Base-by-base conservation (phyloP, 768 basidiomycete genomes). In the Boletus reticuloceps region DNA sequence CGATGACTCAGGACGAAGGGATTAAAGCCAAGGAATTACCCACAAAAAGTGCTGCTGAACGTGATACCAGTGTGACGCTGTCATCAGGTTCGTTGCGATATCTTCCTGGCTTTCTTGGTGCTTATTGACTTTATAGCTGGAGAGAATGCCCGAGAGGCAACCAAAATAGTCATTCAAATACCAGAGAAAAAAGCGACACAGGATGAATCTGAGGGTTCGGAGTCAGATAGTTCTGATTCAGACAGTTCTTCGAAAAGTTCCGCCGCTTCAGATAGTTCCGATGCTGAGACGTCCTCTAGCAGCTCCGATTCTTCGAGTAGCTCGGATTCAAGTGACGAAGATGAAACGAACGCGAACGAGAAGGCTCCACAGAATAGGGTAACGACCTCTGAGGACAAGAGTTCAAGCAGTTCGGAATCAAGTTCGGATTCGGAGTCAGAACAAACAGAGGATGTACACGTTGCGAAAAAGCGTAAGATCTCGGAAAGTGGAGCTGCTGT, bases 391-490 rank as follows among this genome's bases (percentile, higher is more conserved):
- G 17, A 42, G 46, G 38, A n/a, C 25, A 39, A 53, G 43, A 54
- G 32, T 25, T 42, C 51, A 8, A 53, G 54, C 37, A 47, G 27
- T 20, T 55, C 63, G 13, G 55, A 62, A 14, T 58, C 56, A 27
- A 52, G 66, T 39, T 70, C 71, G 13, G 67, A 67, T 55, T 70
- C 54, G 1, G 54, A 51, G 2, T 47, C 54, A 6, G 36, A 41
- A 5, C 41, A 17, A 31, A 37, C 57, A 29, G 47, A 54, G 27
- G 47, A 55, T 8, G 49, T 52, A 1, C 77, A 71, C 49, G 73
- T 77, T 13, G 75, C 78, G 1, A 89, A 91, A 69, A 89, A 83
- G 65, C 83, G 83, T 37, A 80, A 80, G 47, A 82, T 75, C 1
- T 74, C 77, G n/a, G 76, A 76, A 52, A 74, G 68, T 47, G 83